phyloP scores from a whole-genome alignment of 805 yeast genomes.

The Starmerella etchellsii region DNA sequence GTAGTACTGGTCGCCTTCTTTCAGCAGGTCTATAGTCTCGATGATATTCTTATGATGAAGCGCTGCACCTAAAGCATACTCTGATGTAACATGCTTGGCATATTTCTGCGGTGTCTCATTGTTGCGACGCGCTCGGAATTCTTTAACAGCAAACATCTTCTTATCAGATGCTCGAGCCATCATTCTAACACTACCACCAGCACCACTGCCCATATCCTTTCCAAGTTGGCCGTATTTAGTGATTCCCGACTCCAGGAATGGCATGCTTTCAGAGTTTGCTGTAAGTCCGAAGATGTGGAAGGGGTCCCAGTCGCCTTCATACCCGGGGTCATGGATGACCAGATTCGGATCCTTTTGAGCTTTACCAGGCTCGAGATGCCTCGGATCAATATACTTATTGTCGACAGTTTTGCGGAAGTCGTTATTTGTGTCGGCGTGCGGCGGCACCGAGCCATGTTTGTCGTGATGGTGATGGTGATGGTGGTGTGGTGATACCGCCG shows the following conservation, averaged over 20 bases:
- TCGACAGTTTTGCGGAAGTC: not conserved
- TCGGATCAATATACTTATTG: not conserved
- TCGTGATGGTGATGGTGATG: slow-evolving; percentile 2
- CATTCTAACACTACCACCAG: slow-evolving; percentile 84
- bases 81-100: slow-evolving; percentile 65
- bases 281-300: slow-evolving; percentile 17
- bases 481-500: not conserved
- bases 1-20: slow-evolving; percentile 48
- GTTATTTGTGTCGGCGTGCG: not conserved
- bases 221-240: slow-evolving; percentile 68
- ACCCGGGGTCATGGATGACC: slow-evolving; percentile 17
- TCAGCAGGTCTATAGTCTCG: slow-evolving; percentile 65
- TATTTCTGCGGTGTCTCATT: slow-evolving; percentile 58
- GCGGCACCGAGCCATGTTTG: not conserved
- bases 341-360: slow-evolving; percentile 10
- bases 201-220: slow-evolving; percentile 74
- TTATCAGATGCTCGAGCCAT: slow-evolving; percentile 50
- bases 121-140: slow-evolving; percentile 54
- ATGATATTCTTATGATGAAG: slow-evolving; percentile 69
- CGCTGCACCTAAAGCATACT: slow-evolving; percentile 68
- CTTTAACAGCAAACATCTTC: slow-evolving; percentile 70
- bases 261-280: slow-evolving; percentile 19
- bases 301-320: slow-evolving; percentile 19
- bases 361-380: not conserved
- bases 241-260: slow-evolving; percentile 33